Evolutionary conservation across 768 basidiomycete genomes (phyloP).

Genomic region (Lactarius quietus): DNA sequence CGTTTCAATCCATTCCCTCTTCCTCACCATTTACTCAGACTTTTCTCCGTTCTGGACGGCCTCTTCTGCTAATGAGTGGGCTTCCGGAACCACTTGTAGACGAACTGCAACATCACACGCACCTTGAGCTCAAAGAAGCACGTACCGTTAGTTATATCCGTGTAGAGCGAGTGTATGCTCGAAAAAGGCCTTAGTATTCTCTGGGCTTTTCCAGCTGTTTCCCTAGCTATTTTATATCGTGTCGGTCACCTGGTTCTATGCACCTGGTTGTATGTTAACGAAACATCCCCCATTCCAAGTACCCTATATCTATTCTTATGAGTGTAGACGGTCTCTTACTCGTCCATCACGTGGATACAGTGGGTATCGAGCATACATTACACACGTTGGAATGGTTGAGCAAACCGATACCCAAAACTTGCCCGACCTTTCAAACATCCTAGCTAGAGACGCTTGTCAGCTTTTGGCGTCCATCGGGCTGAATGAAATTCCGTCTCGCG

Average conservation of each 20-base stretch:
- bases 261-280: conserved; percentile 11
- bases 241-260: conserved; percentile 5
- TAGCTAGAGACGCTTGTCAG: conserved; percentile 35
- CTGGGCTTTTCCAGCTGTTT: neutral
- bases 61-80: conserved; percentile 62
- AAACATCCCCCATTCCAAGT: neutral
- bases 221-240: conserved; percentile 7
- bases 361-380: neutral
- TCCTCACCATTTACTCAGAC: conserved; percentile 38
- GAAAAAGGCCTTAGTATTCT: conserved; percentile 36
- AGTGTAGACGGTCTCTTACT: neutral
- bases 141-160: conserved; percentile 48
- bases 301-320: neutral
- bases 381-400: conserved; percentile 2
- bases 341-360: neutral
- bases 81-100: conserved; percentile 51
- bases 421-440: neutral
- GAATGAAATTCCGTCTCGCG: conserved; percentile 50
- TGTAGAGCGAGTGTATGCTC: conserved; percentile 59
- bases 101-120: conserved; percentile 49
- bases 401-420: neutral
- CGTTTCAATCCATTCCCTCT: neutral
- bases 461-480: conserved; percentile 59
- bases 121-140: conserved; percentile 49
- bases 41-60: conserved; percentile 63